A percentile compares a stretch with the other conserved stretches of the same genome.
phyloP scores from a whole-genome alignment of 495 filamentous ascomycete genomes.

The Haplographium delicatum region DNA sequence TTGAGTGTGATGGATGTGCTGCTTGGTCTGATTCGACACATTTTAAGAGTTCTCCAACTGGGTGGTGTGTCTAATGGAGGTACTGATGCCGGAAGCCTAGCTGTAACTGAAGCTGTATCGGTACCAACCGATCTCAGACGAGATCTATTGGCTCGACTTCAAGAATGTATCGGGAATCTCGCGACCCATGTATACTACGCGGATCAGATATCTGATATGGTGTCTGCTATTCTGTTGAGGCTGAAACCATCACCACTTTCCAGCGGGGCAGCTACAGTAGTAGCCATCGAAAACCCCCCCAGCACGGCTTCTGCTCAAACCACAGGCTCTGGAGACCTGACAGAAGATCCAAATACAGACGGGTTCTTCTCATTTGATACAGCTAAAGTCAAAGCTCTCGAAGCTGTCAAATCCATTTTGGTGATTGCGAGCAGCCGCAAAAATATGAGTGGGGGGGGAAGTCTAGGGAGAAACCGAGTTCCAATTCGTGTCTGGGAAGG shows the following conservation, averaged over 20 bases:
- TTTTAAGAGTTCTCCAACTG: conserved; percentile 64
- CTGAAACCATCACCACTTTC: conserved; percentile 57
- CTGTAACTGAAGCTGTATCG: conserved; percentile 7
- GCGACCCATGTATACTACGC: conserved; percentile 92
- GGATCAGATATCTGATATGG: conserved; percentile 90
- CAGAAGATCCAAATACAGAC: conserved; percentile 38
- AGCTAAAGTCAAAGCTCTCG: conserved; percentile 71
- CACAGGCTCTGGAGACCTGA: conserved; percentile 16
- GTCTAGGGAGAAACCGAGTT: conserved; percentile 65
- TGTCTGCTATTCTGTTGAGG: conserved; percentile 67
- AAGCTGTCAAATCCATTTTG: conserved; percentile 73
- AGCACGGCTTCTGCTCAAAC: conserved; percentile 26
- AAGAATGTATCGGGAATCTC: conserved; percentile 75
- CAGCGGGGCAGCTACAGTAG: conserved; percentile 30
- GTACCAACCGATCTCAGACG: conserved; percentile 21
- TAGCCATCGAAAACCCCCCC: conserved; percentile 38
- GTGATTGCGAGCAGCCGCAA: conserved; percentile 66
- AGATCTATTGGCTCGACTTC: conserved; percentile 37
- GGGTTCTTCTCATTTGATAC: conserved; percentile 68
- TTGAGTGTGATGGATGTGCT: conserved; percentile 90
- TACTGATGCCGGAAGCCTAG: conserved; percentile 1
- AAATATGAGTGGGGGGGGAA: conserved; percentile 52
- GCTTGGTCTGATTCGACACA: conserved; percentile 73
- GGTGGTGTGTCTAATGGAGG: conserved; percentile 32
- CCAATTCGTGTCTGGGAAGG: conserved; percentile 82